Evolutionary conservation across 805 yeast species (phyloP).

Genomic region (Monosporozyma siamensis): DNA sequence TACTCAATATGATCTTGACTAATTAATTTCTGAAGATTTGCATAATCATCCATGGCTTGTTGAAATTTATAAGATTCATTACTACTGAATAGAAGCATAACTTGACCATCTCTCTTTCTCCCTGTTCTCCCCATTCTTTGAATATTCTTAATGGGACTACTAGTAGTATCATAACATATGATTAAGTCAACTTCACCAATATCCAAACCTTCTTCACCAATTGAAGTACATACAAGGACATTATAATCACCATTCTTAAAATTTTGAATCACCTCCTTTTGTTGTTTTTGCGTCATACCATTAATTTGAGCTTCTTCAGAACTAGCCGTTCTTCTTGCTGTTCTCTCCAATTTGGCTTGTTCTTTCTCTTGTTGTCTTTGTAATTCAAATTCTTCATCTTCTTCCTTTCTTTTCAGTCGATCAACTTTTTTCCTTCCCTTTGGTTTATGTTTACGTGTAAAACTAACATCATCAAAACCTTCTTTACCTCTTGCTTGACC

Average conservation of each 20-base stretch:
- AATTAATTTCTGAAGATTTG: conserved; percentile 63
- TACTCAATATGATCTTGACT: conserved; percentile 38
- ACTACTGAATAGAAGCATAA: conserved; percentile 63
- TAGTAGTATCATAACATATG: conserved; percentile 84
- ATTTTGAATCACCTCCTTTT: conserved; percentile 63
- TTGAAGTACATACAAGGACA: conserved; percentile 86
- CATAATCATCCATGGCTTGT: conserved; percentile 77
- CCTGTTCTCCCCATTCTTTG: conserved; percentile 99
- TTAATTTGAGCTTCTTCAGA: conserved; percentile 67
- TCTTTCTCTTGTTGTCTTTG: conserved; percentile 28
- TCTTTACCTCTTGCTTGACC: conserved; percentile 82
- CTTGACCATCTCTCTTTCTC: conserved; percentile 81
- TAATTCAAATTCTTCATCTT: conserved; percentile 22
- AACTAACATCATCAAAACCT: conserved; percentile 51
- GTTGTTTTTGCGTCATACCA: conserved; percentile 89
- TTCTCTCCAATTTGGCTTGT: conserved; percentile 29
- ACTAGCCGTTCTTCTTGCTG: conserved; percentile 41
- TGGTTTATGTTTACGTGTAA: conserved; percentile 35
- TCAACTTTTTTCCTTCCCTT: conserved; percentile 37
- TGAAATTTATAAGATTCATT: conserved; percentile 74
- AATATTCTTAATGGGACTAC: conserved; percentile 85
- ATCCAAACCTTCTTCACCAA: conserved; percentile 97
- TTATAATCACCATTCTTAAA: conserved; percentile 70
- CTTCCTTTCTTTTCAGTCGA: conserved; percentile 26
- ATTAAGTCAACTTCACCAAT: conserved; percentile 96